Evolutionary conservation across 257 asterid genomes (phyloP), one percentile per base, ranked within the genome.

Genomic region (Knoxia roxburghii): DNA sequence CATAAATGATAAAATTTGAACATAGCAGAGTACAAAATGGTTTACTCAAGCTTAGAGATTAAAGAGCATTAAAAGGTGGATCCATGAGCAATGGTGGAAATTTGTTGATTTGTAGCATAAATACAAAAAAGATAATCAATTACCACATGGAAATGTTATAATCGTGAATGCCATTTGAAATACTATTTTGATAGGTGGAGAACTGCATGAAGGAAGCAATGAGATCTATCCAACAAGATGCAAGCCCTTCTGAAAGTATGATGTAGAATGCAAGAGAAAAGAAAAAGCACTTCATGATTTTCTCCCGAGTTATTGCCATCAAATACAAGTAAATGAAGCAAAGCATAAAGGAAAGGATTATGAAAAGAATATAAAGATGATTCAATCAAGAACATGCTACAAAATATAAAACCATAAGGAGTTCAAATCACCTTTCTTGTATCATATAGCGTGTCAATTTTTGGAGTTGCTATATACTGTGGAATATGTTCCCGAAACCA

Each of bases 401-500:
- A 46, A 17, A 2, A 43, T 7, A 21, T 14, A 50, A 68, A 24
- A 30, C 6, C 32, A 61, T 37, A 10, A n/a, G n/a, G n/a, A n/a
- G 10, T 17, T 45, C 15, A 57, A 20, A 8, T 61, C 54, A 76
- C 89, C 86, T 69, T 78, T 52, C 72, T 79, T 39, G 66, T 68
- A 63, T 71, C 77, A 48, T 57, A 49, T 29, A 73, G 51, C 5
- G 64, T 26, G 49, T 66, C 68, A 21, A 76, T 67, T 26, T 87
- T 72, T 12, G 83, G 75, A 40, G 50, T 64, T 39, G 90, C 78
- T 61, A 84, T 77, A 65, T 84, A 84, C 52, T 66, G 74, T 1
- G 86, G 86, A 45, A 80, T 82, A 58, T 63, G 77, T 57, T 67
- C 78, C 69, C 54, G 72, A 54, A 87, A 85, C 95, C 91, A 87